phyloP scores from a whole-genome alignment of 306 rosid species.

The Canavalia ensiformis region DNA sequence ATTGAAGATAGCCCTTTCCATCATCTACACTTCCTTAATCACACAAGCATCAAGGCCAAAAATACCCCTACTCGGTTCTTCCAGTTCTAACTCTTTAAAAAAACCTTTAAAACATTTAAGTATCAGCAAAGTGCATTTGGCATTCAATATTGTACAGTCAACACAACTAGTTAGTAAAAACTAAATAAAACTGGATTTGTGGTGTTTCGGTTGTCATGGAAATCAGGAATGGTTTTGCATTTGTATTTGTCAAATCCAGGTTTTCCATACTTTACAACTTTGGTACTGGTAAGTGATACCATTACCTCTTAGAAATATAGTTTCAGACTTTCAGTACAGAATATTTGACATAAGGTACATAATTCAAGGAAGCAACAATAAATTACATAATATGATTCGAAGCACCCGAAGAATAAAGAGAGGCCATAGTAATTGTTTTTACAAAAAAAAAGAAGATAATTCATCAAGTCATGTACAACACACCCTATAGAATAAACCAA shows the following conservation, averaged over 20 bases:
- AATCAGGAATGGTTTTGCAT: constrained; percentile 4
- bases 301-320: not conserved
- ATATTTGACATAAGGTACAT: not conserved
- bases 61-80: not conserved
- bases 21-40: not conserved
- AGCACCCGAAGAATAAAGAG: not conserved
- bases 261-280: constrained; percentile 1
- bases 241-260: not conserved
- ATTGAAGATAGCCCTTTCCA: not conserved
- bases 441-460: not conserved
- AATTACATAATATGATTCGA: not conserved
- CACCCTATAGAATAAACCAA: not conserved
- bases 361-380: constrained; percentile 7
- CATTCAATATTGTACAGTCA: not conserved
- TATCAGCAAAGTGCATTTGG: not conserved
- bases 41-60: constrained; percentile 2
- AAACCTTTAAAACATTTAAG: not conserved
- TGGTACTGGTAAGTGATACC: not conserved
- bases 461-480: not conserved
- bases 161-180: not conserved
- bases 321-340: not conserved
- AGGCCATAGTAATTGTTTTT: not conserved
- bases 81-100: not conserved
- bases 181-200: not conserved
- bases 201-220: not conserved